These are phyloP conservation scores for Xenosphaeropsis pyriputrescens DNA, from an alignment of 2,329 filamentous ascomycete species.

Conservation along the genomic window DNA sequence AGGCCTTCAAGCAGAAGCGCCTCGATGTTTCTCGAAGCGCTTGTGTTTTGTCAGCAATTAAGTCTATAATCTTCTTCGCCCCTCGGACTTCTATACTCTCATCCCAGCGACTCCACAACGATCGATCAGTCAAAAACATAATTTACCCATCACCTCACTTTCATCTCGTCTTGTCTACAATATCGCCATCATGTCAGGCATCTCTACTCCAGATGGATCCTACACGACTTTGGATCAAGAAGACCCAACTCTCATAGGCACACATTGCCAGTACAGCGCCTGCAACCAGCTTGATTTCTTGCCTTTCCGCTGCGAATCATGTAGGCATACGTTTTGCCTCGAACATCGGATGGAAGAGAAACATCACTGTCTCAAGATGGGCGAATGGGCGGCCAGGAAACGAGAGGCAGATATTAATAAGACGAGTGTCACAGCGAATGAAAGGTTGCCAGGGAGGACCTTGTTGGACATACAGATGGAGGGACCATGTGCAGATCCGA, in stretches of 20 bases:
- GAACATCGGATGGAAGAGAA: constrained; percentile 81
- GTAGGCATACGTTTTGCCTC: constrained; percentile 72
- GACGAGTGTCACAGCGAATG: constrained; percentile 32
- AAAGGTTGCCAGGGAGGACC: constrained; percentile 20
- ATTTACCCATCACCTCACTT: too few relatives aligned
- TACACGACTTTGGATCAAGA: constrained; percentile 61
- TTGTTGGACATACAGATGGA: constrained; percentile 40
- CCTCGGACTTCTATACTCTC: too few relatives aligned
- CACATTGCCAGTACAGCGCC: constrained; percentile 80
- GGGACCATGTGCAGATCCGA: constrained; percentile 51
- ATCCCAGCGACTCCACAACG: too few relatives aligned
- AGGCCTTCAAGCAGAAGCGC: too few relatives aligned
- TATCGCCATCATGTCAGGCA: constrained; percentile 33
- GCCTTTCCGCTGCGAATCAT: constrained; percentile 87
- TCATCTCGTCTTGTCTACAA: not conserved
- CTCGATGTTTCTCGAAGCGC: too few relatives aligned
- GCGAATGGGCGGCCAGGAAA: constrained; percentile 45
- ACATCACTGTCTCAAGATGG: constrained; percentile 51
- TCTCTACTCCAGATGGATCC: constrained; percentile 31
- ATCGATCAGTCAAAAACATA: too few relatives aligned
- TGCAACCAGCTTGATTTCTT: constrained; percentile 95
- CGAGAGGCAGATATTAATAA: constrained; percentile 37
- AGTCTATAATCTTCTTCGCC: too few relatives aligned
- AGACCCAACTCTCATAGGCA: constrained; percentile 76
- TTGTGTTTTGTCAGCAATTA: too few relatives aligned